Conservation (phyloP, 2,329 filamentous ascomycete species). For the Orbilia brochopaga region DNA sequence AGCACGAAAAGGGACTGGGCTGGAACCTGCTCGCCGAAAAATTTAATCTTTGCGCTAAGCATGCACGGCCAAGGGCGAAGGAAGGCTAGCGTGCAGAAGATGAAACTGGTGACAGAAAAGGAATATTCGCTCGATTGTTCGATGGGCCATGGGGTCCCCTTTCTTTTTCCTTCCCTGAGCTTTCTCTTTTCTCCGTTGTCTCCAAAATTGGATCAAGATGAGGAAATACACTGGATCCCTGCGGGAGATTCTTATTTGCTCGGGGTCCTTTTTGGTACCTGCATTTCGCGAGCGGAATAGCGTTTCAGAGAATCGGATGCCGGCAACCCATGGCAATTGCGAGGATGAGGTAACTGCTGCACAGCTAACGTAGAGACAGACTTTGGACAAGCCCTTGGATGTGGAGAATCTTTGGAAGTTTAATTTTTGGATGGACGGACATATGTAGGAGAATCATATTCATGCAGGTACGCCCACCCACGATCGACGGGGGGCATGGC, state of each 20-base stretch:
- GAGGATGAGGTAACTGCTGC: conserved; percentile 7
- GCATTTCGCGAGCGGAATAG: conserved; percentile 33
- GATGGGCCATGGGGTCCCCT: too few relatives aligned
- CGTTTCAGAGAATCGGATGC: conserved; percentile 20
- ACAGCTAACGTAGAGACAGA: too few relatives aligned
- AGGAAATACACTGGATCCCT: background rate
- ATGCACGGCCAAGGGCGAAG: conserved; percentile 9
- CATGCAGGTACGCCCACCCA: background rate
- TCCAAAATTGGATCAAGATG: conserved; percentile 46
- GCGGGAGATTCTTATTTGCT: background rate
- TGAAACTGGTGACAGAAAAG: conserved; percentile 44
- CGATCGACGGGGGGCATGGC: conserved; percentile 10
- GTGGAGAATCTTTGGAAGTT: background rate
- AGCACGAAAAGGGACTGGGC: conserved; percentile 5
- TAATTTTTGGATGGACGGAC: too few relatives aligned
- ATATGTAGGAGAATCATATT: too few relatives aligned
- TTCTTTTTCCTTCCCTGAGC: conserved; percentile 4
- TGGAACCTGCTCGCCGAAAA: conserved; percentile 37
- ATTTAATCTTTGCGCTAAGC: conserved; percentile 17
- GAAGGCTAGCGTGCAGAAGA: conserved; percentile 33
- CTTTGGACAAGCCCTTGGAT: background rate
- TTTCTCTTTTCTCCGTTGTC: conserved; percentile 8
- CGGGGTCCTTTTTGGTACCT: conserved; percentile 28
- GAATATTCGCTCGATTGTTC: conserved; percentile 5
- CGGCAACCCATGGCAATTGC: background rate